Evolutionary conservation across 345 rosid genomes (phyloP).

Genomic region (Melastoma malabathricum): DNA sequence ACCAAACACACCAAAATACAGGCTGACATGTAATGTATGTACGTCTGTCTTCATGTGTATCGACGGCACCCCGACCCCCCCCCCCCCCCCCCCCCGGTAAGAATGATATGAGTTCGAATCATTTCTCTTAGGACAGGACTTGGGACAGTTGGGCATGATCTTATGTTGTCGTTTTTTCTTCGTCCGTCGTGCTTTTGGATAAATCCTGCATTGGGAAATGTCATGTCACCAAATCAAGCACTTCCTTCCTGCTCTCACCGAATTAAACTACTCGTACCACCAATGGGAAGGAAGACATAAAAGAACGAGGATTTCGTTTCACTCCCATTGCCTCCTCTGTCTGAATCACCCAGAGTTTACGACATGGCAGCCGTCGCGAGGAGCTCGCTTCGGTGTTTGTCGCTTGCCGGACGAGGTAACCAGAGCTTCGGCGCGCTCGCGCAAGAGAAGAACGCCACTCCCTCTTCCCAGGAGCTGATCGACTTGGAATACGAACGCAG

Average conservation of each 20-base stretch:
- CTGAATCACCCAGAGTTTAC: background rate
- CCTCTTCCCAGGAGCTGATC: slow-evolving; percentile 55
- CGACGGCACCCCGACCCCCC: too few species aligned
- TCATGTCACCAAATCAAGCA: too few species aligned
- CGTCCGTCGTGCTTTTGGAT: background rate
- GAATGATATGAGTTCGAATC: too few species aligned
- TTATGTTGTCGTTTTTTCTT: background rate
- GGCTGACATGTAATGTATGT: too few species aligned
- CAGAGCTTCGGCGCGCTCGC: background rate
- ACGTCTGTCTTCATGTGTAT: too few species aligned
- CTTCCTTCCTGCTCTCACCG: too few species aligned
- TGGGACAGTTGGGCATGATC: too few species aligned
- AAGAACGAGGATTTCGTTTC: background rate
- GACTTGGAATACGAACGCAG: slow-evolving; percentile 60
- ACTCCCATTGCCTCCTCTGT: background rate
- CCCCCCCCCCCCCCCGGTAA: too few species aligned
- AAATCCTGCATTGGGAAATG: too few species aligned
- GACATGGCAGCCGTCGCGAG: background rate
- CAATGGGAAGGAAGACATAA: slow-evolving; percentile 8
- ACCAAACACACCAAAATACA: too few species aligned
- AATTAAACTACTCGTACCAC: slow-evolving; percentile 48
- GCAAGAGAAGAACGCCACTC: slow-evolving; percentile 2
- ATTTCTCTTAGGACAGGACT: too few species aligned
- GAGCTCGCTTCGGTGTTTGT: slow-evolving; percentile 1
- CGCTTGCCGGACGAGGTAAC: background rate